Evolutionary conservation across 2,329 filamentous ascomycete genomes (phyloP).

Genomic region (Arthrobotrys sphaeroides): DNA sequence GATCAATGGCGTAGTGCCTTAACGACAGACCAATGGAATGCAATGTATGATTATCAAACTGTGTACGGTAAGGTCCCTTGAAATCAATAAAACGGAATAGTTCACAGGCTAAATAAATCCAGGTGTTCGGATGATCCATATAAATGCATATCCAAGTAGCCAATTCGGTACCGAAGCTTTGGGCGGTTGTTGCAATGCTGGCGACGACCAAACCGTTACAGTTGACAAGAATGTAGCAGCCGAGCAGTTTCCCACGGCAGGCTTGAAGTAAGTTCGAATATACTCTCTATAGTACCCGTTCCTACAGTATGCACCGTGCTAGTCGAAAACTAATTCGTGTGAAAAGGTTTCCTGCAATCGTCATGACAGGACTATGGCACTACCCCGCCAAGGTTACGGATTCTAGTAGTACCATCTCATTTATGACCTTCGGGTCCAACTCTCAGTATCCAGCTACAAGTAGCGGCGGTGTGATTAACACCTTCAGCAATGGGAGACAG

Average conservation of each 20-base stretch:
- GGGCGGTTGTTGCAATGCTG: slow-evolving; percentile 65
- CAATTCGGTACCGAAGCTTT: slow-evolving; percentile 64
- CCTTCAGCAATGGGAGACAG: slow-evolving; percentile 66
- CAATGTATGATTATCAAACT: slow-evolving; percentile 69
- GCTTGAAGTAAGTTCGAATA: slow-evolving; percentile 64
- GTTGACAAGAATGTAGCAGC: slow-evolving; percentile 64
- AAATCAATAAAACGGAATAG: slow-evolving; percentile 63
- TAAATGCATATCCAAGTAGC: slow-evolving; percentile 68
- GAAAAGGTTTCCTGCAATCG: slow-evolving; percentile 45
- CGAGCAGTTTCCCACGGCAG: slow-evolving; percentile 67
- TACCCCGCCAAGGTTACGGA: slow-evolving; percentile 69
- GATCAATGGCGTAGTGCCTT: slow-evolving; percentile 66
- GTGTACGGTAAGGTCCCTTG: slow-evolving; percentile 68
- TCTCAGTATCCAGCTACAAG: slow-evolving; percentile 61
- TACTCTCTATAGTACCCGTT: too few species aligned
- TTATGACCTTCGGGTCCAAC: slow-evolving; percentile 66
- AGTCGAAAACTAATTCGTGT: background rate
- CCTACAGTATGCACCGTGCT: too few species aligned
- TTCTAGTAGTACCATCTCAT: slow-evolving; percentile 67
- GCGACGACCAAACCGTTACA: slow-evolving; percentile 66
- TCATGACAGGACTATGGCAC: slow-evolving; percentile 67
- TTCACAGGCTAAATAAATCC: slow-evolving; percentile 63
- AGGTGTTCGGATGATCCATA: slow-evolving; percentile 70
- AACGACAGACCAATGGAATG: slow-evolving; percentile 68
- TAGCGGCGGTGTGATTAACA: slow-evolving; percentile 70